Evolutionary conservation across 768 basidiomycete species (phyloP), one percentile per base, ranked within the genome.

Genomic region (Serendipita sp.): DNA sequence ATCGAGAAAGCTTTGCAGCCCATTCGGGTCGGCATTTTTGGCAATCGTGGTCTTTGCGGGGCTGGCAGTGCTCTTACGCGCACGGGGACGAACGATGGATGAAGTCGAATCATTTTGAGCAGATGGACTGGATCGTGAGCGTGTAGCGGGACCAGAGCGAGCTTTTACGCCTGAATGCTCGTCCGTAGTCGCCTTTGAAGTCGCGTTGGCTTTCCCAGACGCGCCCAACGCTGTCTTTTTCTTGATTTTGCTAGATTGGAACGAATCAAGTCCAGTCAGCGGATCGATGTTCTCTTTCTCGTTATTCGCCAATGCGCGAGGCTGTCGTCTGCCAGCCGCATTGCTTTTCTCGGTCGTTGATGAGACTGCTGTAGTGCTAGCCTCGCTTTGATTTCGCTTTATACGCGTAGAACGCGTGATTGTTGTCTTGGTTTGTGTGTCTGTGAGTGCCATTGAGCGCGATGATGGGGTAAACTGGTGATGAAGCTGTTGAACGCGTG

Each of bases 251-350:
- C 62, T 65, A 8, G 45, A n/a, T 63, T 67, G 35, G 34, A 62
- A 34, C 7, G 45, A 48, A 58, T 67, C 44, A 45, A 60, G 65
- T 13, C 66, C 66, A 41, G 66, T 67, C 5, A 67, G 65, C 45
- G 66, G 66, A 62, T 67, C 63, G 34, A 67, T 62, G 32, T 67
- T 67, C 51, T 67, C 66, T 41, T 67, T 67, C 35, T 60, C 56
- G 35, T 60, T 60, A n/a, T 60, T 51, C 30, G 48, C 48, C n/a
- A 51, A 32, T 18, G 48, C 48, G 30, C 48, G 48, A 51, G 48
- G 48, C 48, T 18, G 18, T 18, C 48, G 48, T 32, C 18, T 32
- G 48, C 48, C 30, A 5, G 48, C 48, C 18, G 48, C 48, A 18
- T 51, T 18, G 18, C 30, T 51, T 18, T 5, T 51, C 48, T 8